Percentiles rank a stretch among this genome's conserved stretches.
These are phyloP conservation scores for Murraya koenigii DNA, from an alignment of 345 rosid genomes.

Conservation along the genomic window DNA sequence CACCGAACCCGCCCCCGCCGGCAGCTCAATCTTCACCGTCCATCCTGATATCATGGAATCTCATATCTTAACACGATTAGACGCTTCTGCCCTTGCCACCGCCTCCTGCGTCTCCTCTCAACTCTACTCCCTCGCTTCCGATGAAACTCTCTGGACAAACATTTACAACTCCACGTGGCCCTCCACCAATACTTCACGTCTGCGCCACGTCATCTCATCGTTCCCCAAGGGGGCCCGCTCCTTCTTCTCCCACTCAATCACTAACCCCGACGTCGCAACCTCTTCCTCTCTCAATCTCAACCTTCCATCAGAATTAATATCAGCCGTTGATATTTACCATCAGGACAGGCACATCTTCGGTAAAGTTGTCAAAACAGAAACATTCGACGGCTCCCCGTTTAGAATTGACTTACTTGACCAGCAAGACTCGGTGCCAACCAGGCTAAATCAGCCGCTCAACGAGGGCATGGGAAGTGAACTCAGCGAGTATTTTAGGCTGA, in stretches of 20 bases:
- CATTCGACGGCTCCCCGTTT: constrained; percentile 61
- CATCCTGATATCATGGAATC: constrained; percentile 55
- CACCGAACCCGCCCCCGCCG: background rate
- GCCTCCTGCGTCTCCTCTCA: constrained; percentile 53
- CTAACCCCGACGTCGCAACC: constrained; percentile 18
- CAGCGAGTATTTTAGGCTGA: constrained; percentile 41
- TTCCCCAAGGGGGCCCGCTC: constrained; percentile 57
- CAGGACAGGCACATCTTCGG: constrained; percentile 38
- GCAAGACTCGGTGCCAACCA: constrained; percentile 56
- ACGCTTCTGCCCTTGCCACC: constrained; percentile 63
- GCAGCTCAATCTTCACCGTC: constrained; percentile 32
- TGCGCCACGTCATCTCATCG: constrained; percentile 34
- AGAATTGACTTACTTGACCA: constrained; percentile 61
- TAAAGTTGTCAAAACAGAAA: constrained; percentile 55
- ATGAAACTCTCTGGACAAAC: constrained; percentile 9
- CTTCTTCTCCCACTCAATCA: constrained; percentile 64
- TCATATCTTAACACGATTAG: constrained; percentile 70
- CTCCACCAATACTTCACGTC: constrained; percentile 40
- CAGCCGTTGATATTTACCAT: constrained; percentile 67
- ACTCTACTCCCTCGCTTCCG: constrained; percentile 43
- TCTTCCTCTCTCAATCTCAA: background rate
- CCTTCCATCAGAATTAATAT: constrained; percentile 41
- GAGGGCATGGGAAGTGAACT: constrained; percentile 40
- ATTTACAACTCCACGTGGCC: constrained; percentile 67
- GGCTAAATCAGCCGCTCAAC: constrained; percentile 29